These are phyloP conservation scores for Collybia sp. DNA, from an alignment of 768 basidiomycete genomes.

Conservation along the genomic window DNA sequence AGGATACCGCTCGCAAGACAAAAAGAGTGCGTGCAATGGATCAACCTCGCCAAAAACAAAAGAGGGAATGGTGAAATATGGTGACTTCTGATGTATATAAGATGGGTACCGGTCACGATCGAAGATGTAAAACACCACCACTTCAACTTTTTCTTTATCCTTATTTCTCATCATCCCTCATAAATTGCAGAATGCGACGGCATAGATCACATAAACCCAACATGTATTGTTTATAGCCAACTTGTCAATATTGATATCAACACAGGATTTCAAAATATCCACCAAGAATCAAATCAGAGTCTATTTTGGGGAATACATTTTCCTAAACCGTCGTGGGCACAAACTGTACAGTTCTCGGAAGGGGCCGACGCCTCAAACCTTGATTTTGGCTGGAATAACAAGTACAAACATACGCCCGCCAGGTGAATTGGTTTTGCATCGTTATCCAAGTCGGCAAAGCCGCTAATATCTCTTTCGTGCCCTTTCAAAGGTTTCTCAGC, in stretches of 20 bases:
- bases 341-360: constrained; percentile 42
- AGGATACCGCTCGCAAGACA: constrained; percentile 13
- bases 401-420: constrained; percentile 39
- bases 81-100: no score
- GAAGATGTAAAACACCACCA: no score
- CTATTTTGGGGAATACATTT: no score
- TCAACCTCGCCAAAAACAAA: constrained; percentile 1
- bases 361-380: constrained; percentile 37
- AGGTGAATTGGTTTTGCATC: constrained; percentile 22
- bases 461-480: constrained; percentile 13
- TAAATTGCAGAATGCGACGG: no score
- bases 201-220: no score
- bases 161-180: no score
- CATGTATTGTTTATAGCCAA: no score
- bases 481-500: constrained; percentile 15
- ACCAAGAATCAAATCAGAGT: no score
- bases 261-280: no score
- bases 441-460: constrained; percentile 26
- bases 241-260: no score
- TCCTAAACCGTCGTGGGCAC: background rate
- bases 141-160: no score
- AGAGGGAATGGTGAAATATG: constrained; percentile 39
- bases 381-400: constrained; percentile 38
- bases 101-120: no score
- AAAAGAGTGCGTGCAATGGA: constrained; percentile 13